Evolutionary conservation across 2,329 filamentous ascomycete species (phyloP), one percentile per base, ranked within the genome.

Genomic region (Neodidymelliopsis sp.): DNA sequence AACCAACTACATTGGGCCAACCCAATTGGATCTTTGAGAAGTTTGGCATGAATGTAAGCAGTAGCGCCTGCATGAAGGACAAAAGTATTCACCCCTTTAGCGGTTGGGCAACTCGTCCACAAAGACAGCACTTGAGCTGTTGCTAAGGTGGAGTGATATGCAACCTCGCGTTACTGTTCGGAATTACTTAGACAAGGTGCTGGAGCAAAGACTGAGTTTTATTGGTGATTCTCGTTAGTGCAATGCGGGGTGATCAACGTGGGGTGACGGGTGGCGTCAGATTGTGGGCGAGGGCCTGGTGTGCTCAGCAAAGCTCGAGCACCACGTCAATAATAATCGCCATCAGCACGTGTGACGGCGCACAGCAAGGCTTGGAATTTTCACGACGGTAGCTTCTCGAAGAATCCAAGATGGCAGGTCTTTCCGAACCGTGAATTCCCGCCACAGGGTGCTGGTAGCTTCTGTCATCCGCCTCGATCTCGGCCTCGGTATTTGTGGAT

Each of bases 381-480:
- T 15, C 16, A 12, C 30, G 2, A 11, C 13, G n/a, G 22, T 13
- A 24, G 23, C 40, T 45, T 45, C 40, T 45, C 29, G 34, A 50
- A 50, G 23, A 18, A 19, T 39, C 28, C 19, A 23, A 25, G 24
- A n/a, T 31, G 19, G 39, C 19, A n/a, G 36, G 9, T 27, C 23
- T n/a, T 36, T 35, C 35, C 34, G 35, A 34, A 25, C 40, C 40
- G 35, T 31, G 30, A 36, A 22, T 40, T 39, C 20, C 47, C 47
- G 47, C 28, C 24, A 25, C 16, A 24, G 30, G 15, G 12, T 24
- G 30, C 38, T 18, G 18, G 27, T 40, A 42, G 33, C 42, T 18
- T 43, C 43, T 38, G 49, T 41, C 42, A 52, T 38, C 42, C 31
- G 33, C 25, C 29, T 52, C 35, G 47, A 50, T 49, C 47, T 47